Percentiles rank a stretch among this genome's conserved stretches.
Conservation (phyloP, 192 early-diverging fungal species). For the Coemansia sp. region DNA sequence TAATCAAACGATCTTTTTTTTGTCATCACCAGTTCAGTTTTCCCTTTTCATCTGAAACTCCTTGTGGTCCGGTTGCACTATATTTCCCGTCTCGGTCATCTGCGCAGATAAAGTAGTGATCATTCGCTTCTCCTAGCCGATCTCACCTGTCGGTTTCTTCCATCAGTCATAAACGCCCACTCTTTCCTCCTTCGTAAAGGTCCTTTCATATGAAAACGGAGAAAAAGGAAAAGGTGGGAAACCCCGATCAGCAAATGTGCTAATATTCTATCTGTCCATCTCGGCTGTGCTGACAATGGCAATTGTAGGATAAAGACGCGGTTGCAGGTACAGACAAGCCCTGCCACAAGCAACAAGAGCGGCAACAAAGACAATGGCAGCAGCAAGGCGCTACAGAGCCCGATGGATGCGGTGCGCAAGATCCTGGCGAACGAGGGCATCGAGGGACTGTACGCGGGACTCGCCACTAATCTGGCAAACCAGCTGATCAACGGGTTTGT, state of each 20-base stretch:
- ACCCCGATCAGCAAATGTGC: neutral
- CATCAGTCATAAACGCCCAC: too few species aligned
- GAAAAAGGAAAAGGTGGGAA: neutral
- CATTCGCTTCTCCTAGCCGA: too few species aligned
- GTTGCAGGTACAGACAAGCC: slow-evolving; percentile 87
- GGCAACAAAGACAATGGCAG: neutral
- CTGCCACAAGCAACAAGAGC: slow-evolving; percentile 22
- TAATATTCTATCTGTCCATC: neutral
- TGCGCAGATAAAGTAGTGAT: too few species aligned
- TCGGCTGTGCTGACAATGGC: neutral
- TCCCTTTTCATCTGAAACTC: too few species aligned
- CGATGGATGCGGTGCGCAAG: slow-evolving; percentile 77
- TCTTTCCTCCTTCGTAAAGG: neutral
- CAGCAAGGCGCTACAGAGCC: slow-evolving; percentile 58
- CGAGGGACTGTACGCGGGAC: slow-evolving; percentile 83
- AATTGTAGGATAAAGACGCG: slow-evolving; percentile 79
- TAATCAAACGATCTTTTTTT: too few species aligned
- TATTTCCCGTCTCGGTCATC: too few species aligned
- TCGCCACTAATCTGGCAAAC: slow-evolving; percentile 79
- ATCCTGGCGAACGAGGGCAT: slow-evolving; percentile 85
- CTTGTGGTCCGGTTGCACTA: too few species aligned
- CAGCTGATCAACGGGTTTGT: slow-evolving; percentile 78
- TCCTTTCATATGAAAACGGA: neutral
- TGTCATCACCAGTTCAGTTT: too few species aligned
- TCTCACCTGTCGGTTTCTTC: too few species aligned